A percentile compares a stretch with the other conserved stretches of the same genome.
Evolutionary conservation across 2,329 filamentous ascomycete genomes (phyloP).

Genomic region (Alternaria metachromatica): DNA sequence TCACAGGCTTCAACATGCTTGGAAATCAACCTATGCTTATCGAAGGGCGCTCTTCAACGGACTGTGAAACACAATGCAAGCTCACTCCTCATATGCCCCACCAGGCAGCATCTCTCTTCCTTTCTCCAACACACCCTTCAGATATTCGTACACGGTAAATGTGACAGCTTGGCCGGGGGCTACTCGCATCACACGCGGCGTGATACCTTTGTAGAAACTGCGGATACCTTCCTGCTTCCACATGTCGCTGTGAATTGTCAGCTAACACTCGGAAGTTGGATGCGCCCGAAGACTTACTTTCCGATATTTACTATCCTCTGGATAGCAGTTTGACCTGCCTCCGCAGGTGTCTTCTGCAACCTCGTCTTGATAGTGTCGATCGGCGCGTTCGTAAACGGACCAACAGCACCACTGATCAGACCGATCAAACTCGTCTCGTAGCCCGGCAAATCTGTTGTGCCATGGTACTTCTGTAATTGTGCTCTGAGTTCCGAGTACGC

Average conservation of each 20-base stretch:
- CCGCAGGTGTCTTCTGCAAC: conserved; percentile 85
- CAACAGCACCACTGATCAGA: conserved; percentile 90
- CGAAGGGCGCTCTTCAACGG: background rate
- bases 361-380: conserved; percentile 99
- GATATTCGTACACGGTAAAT: conserved; percentile 64
- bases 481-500: conserved; percentile 95
- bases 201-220: conserved; percentile 99
- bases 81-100: conserved; percentile 58
- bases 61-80: background rate
- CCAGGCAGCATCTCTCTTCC: conserved; percentile 55
- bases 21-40: conserved; percentile 16
- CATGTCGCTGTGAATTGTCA: conserved; percentile 51
- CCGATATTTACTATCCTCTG: conserved; percentile 80
- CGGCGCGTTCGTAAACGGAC: conserved; percentile 92
- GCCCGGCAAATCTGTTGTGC: conserved; percentile 75
- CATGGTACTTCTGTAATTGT: conserved; percentile 74
- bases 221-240: conserved; percentile 86
- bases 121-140: conserved; percentile 59
- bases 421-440: conserved; percentile 94
- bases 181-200: conserved; percentile 94
- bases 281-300: conserved; percentile 42
- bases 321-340: conserved; percentile 80
- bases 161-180: conserved; percentile 89
- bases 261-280: background rate
- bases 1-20: background rate